Evolutionary conservation across 495 filamentous ascomycete genomes (phyloP), one percentile per base, ranked within the genome.

Genomic region (Xylaria curta): DNA sequence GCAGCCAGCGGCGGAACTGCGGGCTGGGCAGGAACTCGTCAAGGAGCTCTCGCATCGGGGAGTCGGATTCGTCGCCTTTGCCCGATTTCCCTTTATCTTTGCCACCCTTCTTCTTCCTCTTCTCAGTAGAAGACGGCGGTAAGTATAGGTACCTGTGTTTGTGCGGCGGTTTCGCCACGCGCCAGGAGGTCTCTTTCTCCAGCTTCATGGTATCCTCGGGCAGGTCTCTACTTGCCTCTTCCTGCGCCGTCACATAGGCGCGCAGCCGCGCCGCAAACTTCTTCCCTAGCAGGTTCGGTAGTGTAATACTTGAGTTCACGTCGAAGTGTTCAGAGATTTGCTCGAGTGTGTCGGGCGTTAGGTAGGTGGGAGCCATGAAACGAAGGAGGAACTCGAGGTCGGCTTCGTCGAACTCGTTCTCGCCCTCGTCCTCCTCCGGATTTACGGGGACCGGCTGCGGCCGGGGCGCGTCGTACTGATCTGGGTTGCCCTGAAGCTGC

Each of bases 101-200:
- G 54, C 60, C 46, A 24, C 70, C 38, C 21, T 56, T 68, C 9
- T 76, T 68, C 73, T n/a, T 58, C 5, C 21, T 46, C 26, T 61
- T 69, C 28, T 67, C 38, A 0, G 40, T 26, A 24, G 75, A 76
- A 8, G 70, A 68, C 12, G 75, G 76, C 69, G 94, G 89, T 51
- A 93, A 88, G 81, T 93, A 99, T 13, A 97, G 82, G 82, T 91
- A 99, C 4, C 94, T 93, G 75, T 97, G 94, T 81, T 98, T 99
- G 82, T 98, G 95, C 3, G 96, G 96, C 42, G 96, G 96, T 17
- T 89, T 86, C 26, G 96, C 93, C 17, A 96, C 91, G 51, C 87
- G 87, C 92, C 92, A 95, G 9, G 84, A 82, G 4, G 81, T 78
- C 61, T 72, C 70, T 5, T 86, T 85, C 72, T 92, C 87, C 66